Conservation (phyloP, 352 stramenopile species). For the Blastocystis hominis region DNA sequence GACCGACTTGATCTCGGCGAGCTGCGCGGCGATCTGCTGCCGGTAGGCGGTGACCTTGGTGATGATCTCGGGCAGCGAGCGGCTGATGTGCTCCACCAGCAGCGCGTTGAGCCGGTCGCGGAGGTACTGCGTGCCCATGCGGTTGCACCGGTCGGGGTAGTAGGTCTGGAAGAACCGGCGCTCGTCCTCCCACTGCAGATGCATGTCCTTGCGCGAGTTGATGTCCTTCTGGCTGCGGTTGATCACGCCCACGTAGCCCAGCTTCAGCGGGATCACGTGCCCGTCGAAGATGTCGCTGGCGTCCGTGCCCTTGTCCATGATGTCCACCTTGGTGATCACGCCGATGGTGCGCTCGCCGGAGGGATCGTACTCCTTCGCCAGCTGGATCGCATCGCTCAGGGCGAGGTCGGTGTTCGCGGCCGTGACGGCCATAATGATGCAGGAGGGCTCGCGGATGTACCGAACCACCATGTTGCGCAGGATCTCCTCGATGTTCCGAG, state of each 20-base stretch:
- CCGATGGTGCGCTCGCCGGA: constrained; percentile 88
- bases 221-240: constrained; percentile 97
- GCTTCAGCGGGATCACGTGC: constrained; percentile 87
- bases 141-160: constrained; percentile 81
- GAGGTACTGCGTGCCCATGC: constrained; percentile 88
- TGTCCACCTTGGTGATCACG: constrained; percentile 97
- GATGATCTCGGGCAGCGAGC: constrained; percentile 95
- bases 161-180: constrained; percentile 90
- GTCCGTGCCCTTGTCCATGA: constrained; percentile 99
- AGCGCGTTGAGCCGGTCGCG: constrained; percentile 92
- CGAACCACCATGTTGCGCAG: constrained; percentile 95
- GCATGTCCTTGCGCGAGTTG: constrained; percentile 84
- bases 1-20: constrained; percentile 83
- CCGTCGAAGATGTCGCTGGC: constrained; percentile 69
- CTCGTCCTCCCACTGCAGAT: constrained; percentile 85
- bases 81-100: constrained; percentile 96
- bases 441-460: constrained; percentile 96
- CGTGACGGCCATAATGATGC: constrained; percentile 96
- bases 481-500: constrained; percentile 96
- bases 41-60: constrained; percentile 88
- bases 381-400: constrained; percentile 94
- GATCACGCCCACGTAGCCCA: constrained; percentile 93
- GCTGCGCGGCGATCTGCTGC: constrained; percentile 81
- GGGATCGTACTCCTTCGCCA: constrained; percentile 82
- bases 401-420: constrained; percentile 95